A percentile compares a stretch with the other conserved stretches of the same genome.
phyloP scores from a whole-genome alignment of 1,284 basidiomycete species.

The Ganoderma sinense region DNA sequence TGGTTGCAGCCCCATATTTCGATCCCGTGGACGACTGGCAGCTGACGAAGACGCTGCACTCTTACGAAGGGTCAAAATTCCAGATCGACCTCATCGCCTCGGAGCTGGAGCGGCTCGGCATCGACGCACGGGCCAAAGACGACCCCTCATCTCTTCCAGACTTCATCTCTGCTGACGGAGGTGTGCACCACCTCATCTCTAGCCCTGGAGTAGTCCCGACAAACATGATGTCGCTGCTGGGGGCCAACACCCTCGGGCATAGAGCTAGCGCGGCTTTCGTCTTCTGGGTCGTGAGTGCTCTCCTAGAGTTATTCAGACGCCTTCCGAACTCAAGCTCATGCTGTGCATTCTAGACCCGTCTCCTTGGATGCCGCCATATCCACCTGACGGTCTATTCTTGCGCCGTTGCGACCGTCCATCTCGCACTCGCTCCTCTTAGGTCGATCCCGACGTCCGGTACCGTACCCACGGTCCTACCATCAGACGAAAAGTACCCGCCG shows the following conservation, averaged over 20 bases:
- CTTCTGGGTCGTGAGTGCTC: slow-evolving; percentile 76
- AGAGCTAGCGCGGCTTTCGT: slow-evolving; percentile 57
- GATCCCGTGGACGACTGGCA: slow-evolving; percentile 82
- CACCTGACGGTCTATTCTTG: slow-evolving; percentile 66
- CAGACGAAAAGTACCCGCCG: slow-evolving; percentile 21
- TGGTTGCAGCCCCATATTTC: slow-evolving; percentile 69
- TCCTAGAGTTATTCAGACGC: neutral
- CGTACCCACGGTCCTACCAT: slow-evolving; percentile 18
- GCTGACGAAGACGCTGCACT: slow-evolving; percentile 61
- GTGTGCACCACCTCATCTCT: slow-evolving; percentile 67
- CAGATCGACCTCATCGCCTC: slow-evolving; percentile 78
- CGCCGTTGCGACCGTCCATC: slow-evolving; percentile 69
- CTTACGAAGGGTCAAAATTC: slow-evolving; percentile 84
- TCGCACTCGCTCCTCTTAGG: slow-evolving; percentile 60
- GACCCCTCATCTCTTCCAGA: slow-evolving; percentile 5
- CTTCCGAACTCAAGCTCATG: no score
- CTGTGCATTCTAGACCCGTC: no score
- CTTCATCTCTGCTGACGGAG: slow-evolving; percentile 23
- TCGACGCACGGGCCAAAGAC: slow-evolving; percentile 30
- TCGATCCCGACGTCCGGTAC: slow-evolving; percentile 46
- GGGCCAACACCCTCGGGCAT: slow-evolving; percentile 27
- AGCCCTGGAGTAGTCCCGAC: slow-evolving; percentile 83
- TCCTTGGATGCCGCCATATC: slow-evolving; percentile 71
- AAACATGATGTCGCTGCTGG: slow-evolving; percentile 44
- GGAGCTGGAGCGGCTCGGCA: slow-evolving; percentile 58